A percentile compares a stretch with the other conserved stretches of the same genome.
These are phyloP conservation scores for Circinella umbellata DNA, from an alignment of 371 early-diverging fungal species.

Conservation along the genomic window DNA sequence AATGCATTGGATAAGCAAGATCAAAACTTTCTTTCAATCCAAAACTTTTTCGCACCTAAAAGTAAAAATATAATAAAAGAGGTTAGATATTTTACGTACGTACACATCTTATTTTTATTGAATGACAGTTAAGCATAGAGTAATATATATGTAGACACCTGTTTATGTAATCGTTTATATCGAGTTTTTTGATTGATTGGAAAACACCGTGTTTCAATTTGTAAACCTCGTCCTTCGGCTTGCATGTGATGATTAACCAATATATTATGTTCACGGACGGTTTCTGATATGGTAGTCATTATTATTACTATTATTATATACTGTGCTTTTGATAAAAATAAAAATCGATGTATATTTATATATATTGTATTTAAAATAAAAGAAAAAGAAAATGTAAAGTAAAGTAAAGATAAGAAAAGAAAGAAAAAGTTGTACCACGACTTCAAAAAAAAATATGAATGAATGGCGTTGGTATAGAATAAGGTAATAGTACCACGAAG, in stretches of 20 bases:
- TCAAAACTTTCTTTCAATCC: background rate
- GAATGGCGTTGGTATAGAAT: too few species aligned
- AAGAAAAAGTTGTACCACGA: background rate
- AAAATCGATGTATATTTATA: too few species aligned
- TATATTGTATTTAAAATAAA: too few species aligned
- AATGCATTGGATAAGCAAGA: background rate
- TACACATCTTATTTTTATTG: background rate
- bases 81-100: too few species aligned
- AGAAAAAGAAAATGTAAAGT: too few species aligned
- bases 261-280: background rate
- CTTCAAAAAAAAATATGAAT: too few species aligned
- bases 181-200: background rate
- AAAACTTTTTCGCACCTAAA: background rate
- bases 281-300: too few species aligned
- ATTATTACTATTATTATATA: too few species aligned
- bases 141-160: background rate
- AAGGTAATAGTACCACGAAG: background rate
- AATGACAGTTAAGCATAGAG: too few species aligned
- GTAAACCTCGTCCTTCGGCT: background rate
- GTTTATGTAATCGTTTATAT: background rate
- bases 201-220: background rate
- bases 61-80: background rate
- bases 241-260: background rate
- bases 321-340: too few species aligned
- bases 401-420: background rate